Evolutionary conservation across 768 basidiomycete genomes (phyloP), one percentile per base, ranked within the genome.

Genomic region (Tylopilus felleus): DNA sequence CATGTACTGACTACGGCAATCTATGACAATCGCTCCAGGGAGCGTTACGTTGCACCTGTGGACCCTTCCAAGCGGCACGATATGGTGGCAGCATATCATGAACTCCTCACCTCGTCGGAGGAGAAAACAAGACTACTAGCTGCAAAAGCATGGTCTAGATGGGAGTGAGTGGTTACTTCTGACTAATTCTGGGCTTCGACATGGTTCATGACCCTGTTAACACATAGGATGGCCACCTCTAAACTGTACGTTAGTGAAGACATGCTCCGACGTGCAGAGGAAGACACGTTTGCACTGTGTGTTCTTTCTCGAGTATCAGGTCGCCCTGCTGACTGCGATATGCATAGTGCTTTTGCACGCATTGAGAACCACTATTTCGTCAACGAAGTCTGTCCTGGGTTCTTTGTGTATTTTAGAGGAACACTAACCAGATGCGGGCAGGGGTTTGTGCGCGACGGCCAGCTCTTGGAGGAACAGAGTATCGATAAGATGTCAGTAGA

Each of bases 301-400:
- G 79, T 73, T 19, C 23, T 27, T 39, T 55, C 52, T 45, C 47
- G 36, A 27, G 49, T 46, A 50, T 31, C n/a, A 27, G 23, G 58
- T 53, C 45, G 22, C 23, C 38, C 42, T 49, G 13, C 52, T 55
- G 36, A 57, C 28, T 9, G n/a, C 50, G 33, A 29, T 43, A 36
- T 40, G 16, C 19, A 25, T 49, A 93, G 90, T 52, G 86, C 92
- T 0, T 94, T 93, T 68, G 89, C 92, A 19, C 75, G 84, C 35
- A 93, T 95, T 43, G 93, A 93, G 73, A 93, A 93, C 63, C 92
- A 95, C 63, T 96, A 89, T 69, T 95, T 95, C 63, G 74, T 94
- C 48, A 90, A 94, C 62, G 79, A 82, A 50, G 88, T 88, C 49
- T 56, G 76, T 68, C 38, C 55, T 13, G 1, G 23, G 50, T 17